phyloP scores from a whole-genome alignment of 331 rosid species.

The Spiraea crenata region DNA sequence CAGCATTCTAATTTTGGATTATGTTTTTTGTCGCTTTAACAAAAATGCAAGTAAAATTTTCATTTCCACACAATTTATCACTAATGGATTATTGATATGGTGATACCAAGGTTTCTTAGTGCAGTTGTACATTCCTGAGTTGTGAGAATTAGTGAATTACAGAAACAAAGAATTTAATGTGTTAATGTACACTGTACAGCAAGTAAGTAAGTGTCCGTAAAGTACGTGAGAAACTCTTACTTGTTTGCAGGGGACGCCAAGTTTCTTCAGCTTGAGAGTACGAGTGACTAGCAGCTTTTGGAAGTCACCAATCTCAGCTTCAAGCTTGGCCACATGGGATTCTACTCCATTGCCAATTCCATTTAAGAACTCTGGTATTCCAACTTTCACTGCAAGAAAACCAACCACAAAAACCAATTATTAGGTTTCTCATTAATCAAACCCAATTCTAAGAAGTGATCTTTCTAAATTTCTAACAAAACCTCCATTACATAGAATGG shows the following conservation, averaged over 20 bases:
- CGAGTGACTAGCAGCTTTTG: constrained; percentile 78
- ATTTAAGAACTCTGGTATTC: constrained; percentile 77
- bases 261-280: constrained; percentile 81
- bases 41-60: no score
- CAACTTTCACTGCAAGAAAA: constrained; percentile 65
- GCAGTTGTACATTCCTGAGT: not conserved
- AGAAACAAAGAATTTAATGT: not conserved
- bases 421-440: not conserved
- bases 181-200: not conserved
- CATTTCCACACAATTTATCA: not conserved
- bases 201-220: not conserved
- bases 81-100: not conserved
- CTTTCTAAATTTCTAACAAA: not conserved
- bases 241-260: constrained; percentile 88
- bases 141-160: not conserved
- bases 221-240: constrained; percentile 32
- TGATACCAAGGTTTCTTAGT: not conserved
- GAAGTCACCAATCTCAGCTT: constrained; percentile 81
- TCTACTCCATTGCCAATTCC: constrained; percentile 88
- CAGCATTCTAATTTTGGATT: not conserved
- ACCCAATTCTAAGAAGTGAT: not conserved
- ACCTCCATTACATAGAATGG: not conserved
- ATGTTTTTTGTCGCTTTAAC: no score
- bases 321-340: constrained; percentile 76
- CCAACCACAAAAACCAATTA: constrained; percentile 16